A percentile compares a stretch with the other conserved stretches of the same genome.
Evolutionary conservation across 768 basidiomycete species (phyloP).

Genomic region (Lyophyllum atratum): DNA sequence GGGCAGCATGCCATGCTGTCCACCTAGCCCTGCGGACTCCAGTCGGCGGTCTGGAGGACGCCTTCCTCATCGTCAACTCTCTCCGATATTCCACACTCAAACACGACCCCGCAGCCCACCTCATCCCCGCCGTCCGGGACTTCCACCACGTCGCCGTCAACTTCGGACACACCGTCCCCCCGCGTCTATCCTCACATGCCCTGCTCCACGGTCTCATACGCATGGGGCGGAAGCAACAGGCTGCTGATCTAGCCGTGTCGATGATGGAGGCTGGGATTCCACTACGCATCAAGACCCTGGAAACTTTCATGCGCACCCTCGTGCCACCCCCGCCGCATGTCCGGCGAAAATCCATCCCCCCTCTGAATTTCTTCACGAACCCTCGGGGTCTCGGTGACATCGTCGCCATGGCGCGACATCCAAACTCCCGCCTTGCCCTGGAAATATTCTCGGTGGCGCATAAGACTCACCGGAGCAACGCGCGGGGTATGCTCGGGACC

Average conservation of each 20-base stretch:
- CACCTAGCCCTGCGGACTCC: constrained; percentile 40
- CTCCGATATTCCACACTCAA: constrained; percentile 43
- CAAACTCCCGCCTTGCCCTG: constrained; percentile 51
- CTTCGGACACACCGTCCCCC: constrained; percentile 53
- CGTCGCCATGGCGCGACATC: constrained; percentile 35
- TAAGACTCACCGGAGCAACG: constrained; percentile 54
- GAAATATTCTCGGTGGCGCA: constrained; percentile 54
- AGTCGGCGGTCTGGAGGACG: constrained; percentile 46
- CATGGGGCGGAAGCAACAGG: constrained; percentile 46
- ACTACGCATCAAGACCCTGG: constrained; percentile 51
- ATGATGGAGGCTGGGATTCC: constrained; percentile 58
- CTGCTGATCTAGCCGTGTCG: constrained; percentile 45
- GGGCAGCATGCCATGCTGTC: constrained; percentile 43
- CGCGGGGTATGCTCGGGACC: constrained; percentile 59
- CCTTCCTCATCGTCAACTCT: constrained; percentile 60
- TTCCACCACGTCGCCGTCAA: constrained; percentile 43
- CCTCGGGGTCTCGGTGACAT: constrained; percentile 30
- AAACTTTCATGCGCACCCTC: constrained; percentile 39
- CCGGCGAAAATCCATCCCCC: constrained; percentile 16
- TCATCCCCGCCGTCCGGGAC: constrained; percentile 16
- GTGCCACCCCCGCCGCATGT: constrained; percentile 18
- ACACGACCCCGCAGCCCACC: constrained; percentile 16
- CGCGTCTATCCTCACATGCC: constrained; percentile 61
- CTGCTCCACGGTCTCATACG: constrained; percentile 69
- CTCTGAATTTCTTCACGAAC: constrained; percentile 16